These are phyloP conservation scores for Apiospora saccharicola DNA, from an alignment of 2,329 filamentous ascomycete species.

Conservation along the genomic window DNA sequence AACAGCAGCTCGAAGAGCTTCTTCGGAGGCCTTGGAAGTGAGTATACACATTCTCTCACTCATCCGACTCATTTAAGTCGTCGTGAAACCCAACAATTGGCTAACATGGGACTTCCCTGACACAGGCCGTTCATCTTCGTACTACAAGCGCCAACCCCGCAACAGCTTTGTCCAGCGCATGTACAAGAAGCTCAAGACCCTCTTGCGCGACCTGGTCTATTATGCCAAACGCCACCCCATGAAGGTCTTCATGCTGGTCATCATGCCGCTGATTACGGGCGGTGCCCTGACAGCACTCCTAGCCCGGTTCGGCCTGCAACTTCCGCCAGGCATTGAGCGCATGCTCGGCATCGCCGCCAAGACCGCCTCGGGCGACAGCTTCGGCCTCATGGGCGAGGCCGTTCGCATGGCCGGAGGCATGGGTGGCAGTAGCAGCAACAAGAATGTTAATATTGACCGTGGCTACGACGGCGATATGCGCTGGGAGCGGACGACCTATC, in stretches of 20 bases:
- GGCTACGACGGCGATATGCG: constrained; percentile 42
- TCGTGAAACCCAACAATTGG: background rate
- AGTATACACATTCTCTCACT: constrained; percentile 19
- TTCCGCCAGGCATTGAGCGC: constrained; percentile 70
- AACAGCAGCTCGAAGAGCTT: constrained; percentile 43
- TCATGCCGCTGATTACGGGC: constrained; percentile 87
- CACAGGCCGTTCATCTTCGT: constrained; percentile 63
- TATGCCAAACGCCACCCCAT: constrained; percentile 85
- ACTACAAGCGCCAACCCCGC: constrained; percentile 84
- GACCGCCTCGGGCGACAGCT: constrained; percentile 55
- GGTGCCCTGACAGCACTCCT: constrained; percentile 82
- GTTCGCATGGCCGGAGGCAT: constrained; percentile 58
- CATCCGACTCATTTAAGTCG: background rate
- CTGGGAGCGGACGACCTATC: constrained; percentile 49
- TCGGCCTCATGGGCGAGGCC: constrained; percentile 62
- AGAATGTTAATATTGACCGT: constrained; percentile 44
- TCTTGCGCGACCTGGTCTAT: constrained; percentile 80
- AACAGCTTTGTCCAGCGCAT: constrained; percentile 78
- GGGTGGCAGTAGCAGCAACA: constrained; percentile 33
- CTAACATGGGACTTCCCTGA: background rate
- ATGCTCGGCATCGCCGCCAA: constrained; percentile 62
- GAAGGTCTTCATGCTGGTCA: constrained; percentile 86
- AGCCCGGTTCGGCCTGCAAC: constrained; percentile 77
- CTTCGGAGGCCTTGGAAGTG: constrained; percentile 39
- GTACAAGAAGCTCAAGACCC: constrained; percentile 77